Base-by-base conservation (phyloP, 2,329 filamentous ascomycete genomes). In the Huntiella decipiens region DNA sequence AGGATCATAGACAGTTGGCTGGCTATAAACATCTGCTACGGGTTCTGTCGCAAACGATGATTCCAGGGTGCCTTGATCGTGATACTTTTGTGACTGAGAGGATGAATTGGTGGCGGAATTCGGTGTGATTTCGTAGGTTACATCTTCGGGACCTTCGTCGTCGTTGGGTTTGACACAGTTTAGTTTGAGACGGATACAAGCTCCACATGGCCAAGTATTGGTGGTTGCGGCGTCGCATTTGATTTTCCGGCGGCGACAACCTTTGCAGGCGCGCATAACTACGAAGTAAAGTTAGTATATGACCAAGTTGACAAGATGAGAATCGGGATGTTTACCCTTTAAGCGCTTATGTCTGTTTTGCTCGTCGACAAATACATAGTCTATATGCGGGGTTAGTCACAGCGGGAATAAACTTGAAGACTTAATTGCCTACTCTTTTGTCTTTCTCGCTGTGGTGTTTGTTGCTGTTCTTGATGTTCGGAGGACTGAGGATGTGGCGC, bases 281-380 rank as follows among this genome's bases (percentile, higher is more conserved):
- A 38, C 7, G 13, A 17, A n/a, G 5, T 34, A 31, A 15, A 16
- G 13, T 50, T 12, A 47, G 45, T 32, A 38, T 10, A 17, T 16
- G 13, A 6, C 12, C 10, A 8, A 31, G 17, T 6, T 15, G 31
- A 43, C n/a, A 8, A 10, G 33, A 34, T 10, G n/a, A 11, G 8
- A 16, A 7, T 28, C 6, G 8, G 5, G 44, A 40, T 37, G 31
- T 62, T 54, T 73, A 91, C 85, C 85, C 71, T 96, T 96, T 52
- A 96, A 67, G 55, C 88, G 77, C 65, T 96, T 96, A 64, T 96
- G 91, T 52, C 91, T 81, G 66, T 96, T 96, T 63, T 96, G 91
- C 62, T 96, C 88, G 62, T 96, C 88, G 48, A 96, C 91, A 59
- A 96, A 96, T 56, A 96, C 91, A 82, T 95, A 96, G 61, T 95